Percentiles rank a stretch among this genome's conserved stretches.
Conservation (phyloP, 352 stramenopile species). For the Globisporangium spiculum region DNA sequence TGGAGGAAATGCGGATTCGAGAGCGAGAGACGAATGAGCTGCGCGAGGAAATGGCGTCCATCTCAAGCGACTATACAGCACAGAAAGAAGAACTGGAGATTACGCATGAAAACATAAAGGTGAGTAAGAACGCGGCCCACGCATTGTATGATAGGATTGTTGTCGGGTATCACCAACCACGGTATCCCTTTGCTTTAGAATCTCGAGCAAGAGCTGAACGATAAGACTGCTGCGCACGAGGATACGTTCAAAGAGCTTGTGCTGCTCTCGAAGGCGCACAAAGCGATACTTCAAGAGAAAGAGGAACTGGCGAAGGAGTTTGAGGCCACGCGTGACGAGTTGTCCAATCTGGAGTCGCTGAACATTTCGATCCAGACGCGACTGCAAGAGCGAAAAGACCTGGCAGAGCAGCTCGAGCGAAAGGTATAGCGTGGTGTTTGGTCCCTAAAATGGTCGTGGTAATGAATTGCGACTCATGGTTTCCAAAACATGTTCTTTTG, state of each 20-base stretch:
- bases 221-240: conserved; percentile 55
- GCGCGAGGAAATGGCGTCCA: conserved; percentile 56
- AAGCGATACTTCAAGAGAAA: conserved; percentile 63
- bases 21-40: conserved; percentile 56
- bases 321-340: conserved; percentile 44
- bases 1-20: conserved; percentile 59
- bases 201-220: conserved; percentile 56
- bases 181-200: conserved; percentile 24
- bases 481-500: neutral
- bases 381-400: conserved; percentile 63
- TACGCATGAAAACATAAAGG: conserved; percentile 50
- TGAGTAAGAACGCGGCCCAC: conserved; percentile 12
- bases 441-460: neutral
- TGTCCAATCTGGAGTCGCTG: conserved; percentile 51
- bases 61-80: conserved; percentile 66
- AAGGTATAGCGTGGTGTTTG: conserved; percentile 34
- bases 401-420: conserved; percentile 54
- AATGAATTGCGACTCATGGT: neutral
- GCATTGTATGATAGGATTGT: neutral
- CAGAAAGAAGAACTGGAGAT: conserved; percentile 59
- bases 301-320: conserved; percentile 41
- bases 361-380: conserved; percentile 56
- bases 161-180: neutral
- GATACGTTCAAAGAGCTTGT: conserved; percentile 80
- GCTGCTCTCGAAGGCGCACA: conserved; percentile 75